Percentiles rank a stretch among this genome's conserved stretches.
Conservation (phyloP, 257 asterid genomes). For the Capsicum pubescens region DNA sequence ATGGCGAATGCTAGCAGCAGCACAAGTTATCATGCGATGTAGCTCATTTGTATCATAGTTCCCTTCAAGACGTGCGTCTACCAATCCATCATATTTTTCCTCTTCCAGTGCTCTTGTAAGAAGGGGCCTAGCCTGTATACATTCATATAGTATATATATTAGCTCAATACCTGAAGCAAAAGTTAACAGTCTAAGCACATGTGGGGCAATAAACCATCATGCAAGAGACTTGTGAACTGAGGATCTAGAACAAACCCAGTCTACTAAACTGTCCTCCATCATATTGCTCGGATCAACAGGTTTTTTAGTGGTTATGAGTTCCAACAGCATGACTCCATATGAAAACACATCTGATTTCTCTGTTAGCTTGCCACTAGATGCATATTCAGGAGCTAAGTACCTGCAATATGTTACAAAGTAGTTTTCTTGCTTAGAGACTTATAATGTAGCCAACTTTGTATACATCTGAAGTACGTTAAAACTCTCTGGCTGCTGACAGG, state of each 20-base stretch:
- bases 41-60: slow-evolving; percentile 58
- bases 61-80: slow-evolving; percentile 71
- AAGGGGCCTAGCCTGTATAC: slow-evolving; percentile 76
- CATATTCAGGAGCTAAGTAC: slow-evolving; percentile 94
- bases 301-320: slow-evolving; percentile 74
- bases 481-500: background rate
- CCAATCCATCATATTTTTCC: slow-evolving; percentile 57
- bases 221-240: background rate
- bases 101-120: slow-evolving; percentile 64
- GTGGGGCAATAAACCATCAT: background rate
- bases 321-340: slow-evolving; percentile 92
- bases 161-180: background rate
- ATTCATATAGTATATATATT: background rate
- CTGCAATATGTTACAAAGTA: slow-evolving; percentile 40
- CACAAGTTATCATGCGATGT: slow-evolving; percentile 68
- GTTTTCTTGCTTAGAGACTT: background rate
- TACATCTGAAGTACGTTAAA: background rate
- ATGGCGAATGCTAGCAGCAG: slow-evolving; percentile 86
- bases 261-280: slow-evolving; percentile 95
- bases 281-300: slow-evolving; percentile 71
- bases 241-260: slow-evolving; percentile 65
- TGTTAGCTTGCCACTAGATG: slow-evolving; percentile 86
- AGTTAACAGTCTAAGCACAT: background rate
- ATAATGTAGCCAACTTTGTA: background rate
- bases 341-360: slow-evolving; percentile 94